A percentile compares a stretch with the other conserved stretches of the same genome.
Conservation (phyloP, 106 monocot genomes). For the Gastrodia elata region DNA sequence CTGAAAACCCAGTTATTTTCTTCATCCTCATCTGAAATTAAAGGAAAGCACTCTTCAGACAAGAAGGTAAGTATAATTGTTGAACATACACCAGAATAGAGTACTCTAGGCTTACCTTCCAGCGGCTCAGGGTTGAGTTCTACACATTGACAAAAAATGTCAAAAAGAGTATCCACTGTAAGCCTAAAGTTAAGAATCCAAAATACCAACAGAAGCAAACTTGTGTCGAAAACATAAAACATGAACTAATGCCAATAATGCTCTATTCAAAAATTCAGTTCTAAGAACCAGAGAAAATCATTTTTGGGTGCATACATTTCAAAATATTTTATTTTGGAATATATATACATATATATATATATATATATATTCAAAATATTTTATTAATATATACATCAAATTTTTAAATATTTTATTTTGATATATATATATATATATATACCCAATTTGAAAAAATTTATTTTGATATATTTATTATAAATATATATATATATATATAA, state of each 20-base stretch:
- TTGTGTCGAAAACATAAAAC: background rate
- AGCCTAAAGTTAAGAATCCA: background rate
- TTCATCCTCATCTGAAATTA: constrained; percentile 60
- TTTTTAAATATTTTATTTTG: too few relatives aligned
- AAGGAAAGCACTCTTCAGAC: background rate
- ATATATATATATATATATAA: too few relatives aligned
- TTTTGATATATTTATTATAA: too few relatives aligned
- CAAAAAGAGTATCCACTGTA: constrained; percentile 72
- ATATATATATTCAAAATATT: too few relatives aligned
- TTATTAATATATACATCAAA: too few relatives aligned
- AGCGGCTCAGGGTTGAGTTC: constrained; percentile 86
- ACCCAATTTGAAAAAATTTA: too few relatives aligned
- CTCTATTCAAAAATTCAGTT: background rate
- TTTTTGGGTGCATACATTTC: too few relatives aligned
- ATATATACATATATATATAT: too few relatives aligned
- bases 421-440: too few relatives aligned
- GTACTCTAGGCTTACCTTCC: constrained; percentile 39
- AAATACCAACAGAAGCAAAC: background rate
- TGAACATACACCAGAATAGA: background rate
- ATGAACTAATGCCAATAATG: background rate
- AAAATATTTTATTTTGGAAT: too few relatives aligned
- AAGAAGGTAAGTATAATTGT: background rate
- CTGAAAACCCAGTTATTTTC: constrained; percentile 80
- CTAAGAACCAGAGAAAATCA: background rate
- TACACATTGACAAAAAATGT: constrained; percentile 72